Evolutionary conservation across 345 rosid species (phyloP).

Genomic region (Psidium friedrichsthalianum): DNA sequence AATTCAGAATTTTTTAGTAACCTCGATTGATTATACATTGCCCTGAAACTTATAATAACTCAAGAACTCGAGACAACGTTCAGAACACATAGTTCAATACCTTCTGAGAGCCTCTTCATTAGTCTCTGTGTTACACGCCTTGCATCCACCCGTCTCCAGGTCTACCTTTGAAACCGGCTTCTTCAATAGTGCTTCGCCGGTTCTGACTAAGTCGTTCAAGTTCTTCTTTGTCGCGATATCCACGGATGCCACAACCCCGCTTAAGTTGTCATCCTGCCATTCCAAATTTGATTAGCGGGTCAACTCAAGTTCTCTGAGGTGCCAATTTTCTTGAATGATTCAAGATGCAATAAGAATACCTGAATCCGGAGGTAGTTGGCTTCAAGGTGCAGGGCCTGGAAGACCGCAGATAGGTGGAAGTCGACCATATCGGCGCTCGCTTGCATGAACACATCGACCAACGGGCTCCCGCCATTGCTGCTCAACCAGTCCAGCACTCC

Average conservation of each 20-base stretch:
- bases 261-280: slow-evolving; percentile 13
- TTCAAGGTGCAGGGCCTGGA: slow-evolving; percentile 10
- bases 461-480: neutral
- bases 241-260: slow-evolving; percentile 5
- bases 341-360: neutral
- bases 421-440: slow-evolving; percentile 21
- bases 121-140: slow-evolving; percentile 9
- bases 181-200: slow-evolving; percentile 20
- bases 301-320: slow-evolving; percentile 4
- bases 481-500: slow-evolving; percentile 16
- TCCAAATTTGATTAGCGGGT: neutral
- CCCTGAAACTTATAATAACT: neutral
- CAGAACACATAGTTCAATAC: neutral
- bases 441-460: slow-evolving; percentile 10
- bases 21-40: neutral
- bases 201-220: slow-evolving; percentile 10
- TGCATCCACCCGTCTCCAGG: slow-evolving; percentile 10
- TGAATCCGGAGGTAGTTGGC: slow-evolving; percentile 17
- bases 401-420: slow-evolving; percentile 10
- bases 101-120: slow-evolving; percentile 22
- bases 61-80: neutral
- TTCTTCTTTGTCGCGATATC: slow-evolving; percentile 19
- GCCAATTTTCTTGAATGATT: neutral
- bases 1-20: neutral
- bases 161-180: slow-evolving; percentile 29